These are phyloP conservation scores for Diaporthe nobilis DNA, from an alignment of 2,329 filamentous ascomycete species.

Conservation along the genomic window DNA sequence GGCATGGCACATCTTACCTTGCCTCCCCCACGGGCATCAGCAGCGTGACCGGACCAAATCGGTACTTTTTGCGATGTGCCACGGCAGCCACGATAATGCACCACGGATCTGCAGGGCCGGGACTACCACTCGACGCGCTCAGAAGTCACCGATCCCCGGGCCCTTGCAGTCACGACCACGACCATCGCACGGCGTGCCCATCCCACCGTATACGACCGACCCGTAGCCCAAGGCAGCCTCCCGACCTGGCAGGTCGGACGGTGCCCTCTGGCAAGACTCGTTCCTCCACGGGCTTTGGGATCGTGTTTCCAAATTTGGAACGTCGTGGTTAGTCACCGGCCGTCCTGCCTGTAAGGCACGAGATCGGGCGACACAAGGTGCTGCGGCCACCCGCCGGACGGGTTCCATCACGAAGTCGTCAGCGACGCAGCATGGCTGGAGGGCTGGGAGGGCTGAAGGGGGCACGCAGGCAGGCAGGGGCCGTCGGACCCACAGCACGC, in stretches of 20 bases:
- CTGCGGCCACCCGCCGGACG: constrained; percentile 1
- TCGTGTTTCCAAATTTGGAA: constrained; percentile 29
- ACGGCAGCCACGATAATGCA: constrained; percentile 40
- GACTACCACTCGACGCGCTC: constrained; percentile 23
- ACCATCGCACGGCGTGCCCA: background rate
- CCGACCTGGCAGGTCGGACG: constrained; percentile 15
- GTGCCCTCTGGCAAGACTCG: background rate
- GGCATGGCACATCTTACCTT: constrained; percentile 25
- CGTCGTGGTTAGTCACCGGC: background rate
- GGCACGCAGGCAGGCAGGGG: background rate
- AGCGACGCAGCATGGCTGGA: background rate
- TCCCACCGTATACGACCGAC: constrained; percentile 16
- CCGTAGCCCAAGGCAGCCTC: background rate
- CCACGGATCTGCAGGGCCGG: constrained; percentile 34
- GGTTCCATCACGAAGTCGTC: constrained; percentile 21
- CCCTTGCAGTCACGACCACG: constrained; percentile 40
- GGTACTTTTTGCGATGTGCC: constrained; percentile 36
- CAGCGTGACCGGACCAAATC: constrained; percentile 34
- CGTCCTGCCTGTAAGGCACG: constrained; percentile 18
- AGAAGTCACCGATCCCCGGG: constrained; percentile 37
- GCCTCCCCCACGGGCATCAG: constrained; percentile 16
- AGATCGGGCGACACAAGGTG: constrained; percentile 30
- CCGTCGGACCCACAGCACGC: background rate
- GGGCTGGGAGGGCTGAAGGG: background rate
- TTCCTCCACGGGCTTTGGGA: background rate